Percentiles rank a stretch among this genome's conserved stretches.
Conservation (phyloP, 441 rosid species). For the Flueggea neowawraea region DNA sequence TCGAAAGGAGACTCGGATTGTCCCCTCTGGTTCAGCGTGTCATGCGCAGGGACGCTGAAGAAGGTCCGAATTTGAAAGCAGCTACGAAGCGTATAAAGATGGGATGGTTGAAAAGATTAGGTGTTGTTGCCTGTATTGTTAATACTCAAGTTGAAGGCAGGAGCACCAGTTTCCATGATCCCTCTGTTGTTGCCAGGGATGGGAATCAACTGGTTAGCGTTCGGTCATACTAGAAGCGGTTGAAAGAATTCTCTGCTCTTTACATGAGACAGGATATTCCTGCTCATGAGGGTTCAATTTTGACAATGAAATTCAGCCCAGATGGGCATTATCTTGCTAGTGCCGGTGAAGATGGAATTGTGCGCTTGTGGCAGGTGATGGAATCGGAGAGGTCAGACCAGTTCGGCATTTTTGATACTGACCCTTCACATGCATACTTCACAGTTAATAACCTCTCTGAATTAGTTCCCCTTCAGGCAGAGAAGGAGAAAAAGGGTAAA, state of each 20-base stretch:
- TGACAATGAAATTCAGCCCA: slow-evolving; percentile 82
- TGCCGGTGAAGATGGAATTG: slow-evolving; percentile 78
- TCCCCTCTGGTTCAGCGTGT: slow-evolving; percentile 38
- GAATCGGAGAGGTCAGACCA: slow-evolving; percentile 48
- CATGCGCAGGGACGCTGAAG: slow-evolving; percentile 28
- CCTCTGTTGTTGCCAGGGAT: slow-evolving; percentile 9
- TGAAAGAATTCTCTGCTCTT: slow-evolving; percentile 72
- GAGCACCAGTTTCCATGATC: slow-evolving; percentile 3
- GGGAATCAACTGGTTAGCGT: slow-evolving; percentile 45
- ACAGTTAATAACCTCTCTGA: slow-evolving; percentile 55
- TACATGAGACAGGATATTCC: slow-evolving; percentile 56
- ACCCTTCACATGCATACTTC: slow-evolving; percentile 55
- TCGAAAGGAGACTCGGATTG: slow-evolving; percentile 31
- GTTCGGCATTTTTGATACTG: slow-evolving; percentile 44
- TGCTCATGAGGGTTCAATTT: slow-evolving; percentile 76
- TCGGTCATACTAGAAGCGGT: slow-evolving; percentile 44
- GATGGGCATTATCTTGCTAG: slow-evolving; percentile 80
- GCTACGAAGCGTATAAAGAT: slow-evolving; percentile 35
- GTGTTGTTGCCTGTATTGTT: slow-evolving; percentile 44
- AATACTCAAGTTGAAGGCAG: slow-evolving; percentile 37
- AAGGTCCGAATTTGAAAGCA: slow-evolving; percentile 16
- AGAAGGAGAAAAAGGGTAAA: slow-evolving; percentile 39
- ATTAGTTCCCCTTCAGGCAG: slow-evolving; percentile 36
- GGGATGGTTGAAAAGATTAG: slow-evolving; percentile 61
- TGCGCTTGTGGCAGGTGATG: slow-evolving; percentile 68